These are phyloP conservation scores for Vigna hirtella DNA, from an alignment of 306 rosid species.

Conservation along the genomic window DNA sequence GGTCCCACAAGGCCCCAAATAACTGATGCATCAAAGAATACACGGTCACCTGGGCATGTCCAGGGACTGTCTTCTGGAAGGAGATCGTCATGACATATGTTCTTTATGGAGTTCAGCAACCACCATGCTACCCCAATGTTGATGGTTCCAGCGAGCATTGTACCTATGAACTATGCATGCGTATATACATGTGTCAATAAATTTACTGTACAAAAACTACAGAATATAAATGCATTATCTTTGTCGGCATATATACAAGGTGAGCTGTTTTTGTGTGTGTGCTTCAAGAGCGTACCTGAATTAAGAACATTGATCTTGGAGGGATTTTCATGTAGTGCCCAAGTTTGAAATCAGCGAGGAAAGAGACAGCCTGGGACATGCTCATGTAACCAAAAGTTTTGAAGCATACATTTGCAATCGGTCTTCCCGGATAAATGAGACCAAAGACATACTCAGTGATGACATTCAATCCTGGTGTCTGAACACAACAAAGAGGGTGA, in stretches of 20 bases:
- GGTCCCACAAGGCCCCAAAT: constrained; percentile 94
- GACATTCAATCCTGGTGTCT: constrained; percentile 62
- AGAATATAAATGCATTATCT: background rate
- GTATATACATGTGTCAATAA: constrained; percentile 35
- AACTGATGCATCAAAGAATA: constrained; percentile 86
- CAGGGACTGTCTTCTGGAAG: constrained; percentile 73
- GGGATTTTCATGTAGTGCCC: constrained; percentile 97
- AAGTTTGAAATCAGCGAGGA: constrained; percentile 84
- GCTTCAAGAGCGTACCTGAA: constrained; percentile 58
- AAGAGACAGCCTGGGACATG: constrained; percentile 86
- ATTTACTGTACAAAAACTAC: constrained; percentile 24
- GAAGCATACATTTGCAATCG: constrained; percentile 92
- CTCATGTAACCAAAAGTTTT: constrained; percentile 86
- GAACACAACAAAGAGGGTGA: constrained; percentile 16
- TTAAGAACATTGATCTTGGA: constrained; percentile 85
- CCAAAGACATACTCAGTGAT: constrained; percentile 87
- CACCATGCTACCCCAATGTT: constrained; percentile 84
- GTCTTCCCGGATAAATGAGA: constrained; percentile 74
- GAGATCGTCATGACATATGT: constrained; percentile 67
- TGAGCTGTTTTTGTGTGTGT: background rate
- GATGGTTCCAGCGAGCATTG: constrained; percentile 81
- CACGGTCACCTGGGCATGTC: constrained; percentile 80
- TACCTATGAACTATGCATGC: constrained; percentile 71
- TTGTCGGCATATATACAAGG: background rate
- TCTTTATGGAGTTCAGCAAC: constrained; percentile 61